Conservation (phyloP, 1,284 basidiomycete genomes). For the Leccinum pachyderme region DNA sequence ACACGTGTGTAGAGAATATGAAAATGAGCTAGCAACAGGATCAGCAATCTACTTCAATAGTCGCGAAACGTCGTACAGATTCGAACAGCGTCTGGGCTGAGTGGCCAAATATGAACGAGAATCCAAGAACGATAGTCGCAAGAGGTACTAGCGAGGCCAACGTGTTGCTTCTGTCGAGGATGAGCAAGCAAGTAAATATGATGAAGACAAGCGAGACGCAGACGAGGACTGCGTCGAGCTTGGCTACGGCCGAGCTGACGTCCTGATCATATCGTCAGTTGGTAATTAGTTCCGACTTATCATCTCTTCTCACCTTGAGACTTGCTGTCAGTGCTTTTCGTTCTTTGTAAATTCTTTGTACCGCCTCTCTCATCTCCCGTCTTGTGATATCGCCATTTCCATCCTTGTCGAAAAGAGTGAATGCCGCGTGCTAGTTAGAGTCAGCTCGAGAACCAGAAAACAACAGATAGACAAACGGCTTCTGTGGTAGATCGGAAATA, state of each 20-base stretch:
- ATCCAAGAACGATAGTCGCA: conserved; percentile 76
- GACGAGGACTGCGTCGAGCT: conserved; percentile 73
- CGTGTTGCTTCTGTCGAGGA: conserved; percentile 72
- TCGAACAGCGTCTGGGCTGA: conserved; percentile 82
- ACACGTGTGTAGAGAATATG: conserved; percentile 81
- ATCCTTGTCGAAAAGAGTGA: conserved; percentile 79
- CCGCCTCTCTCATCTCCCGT: conserved; percentile 82
- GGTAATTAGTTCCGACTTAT: not conserved
- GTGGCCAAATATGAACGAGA: conserved; percentile 81
- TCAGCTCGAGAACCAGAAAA: conserved; percentile 3
- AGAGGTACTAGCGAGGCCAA: conserved; percentile 79
- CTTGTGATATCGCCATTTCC: conserved; percentile 81
- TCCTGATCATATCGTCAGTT: conserved; percentile 42
- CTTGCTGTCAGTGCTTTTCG: conserved; percentile 70
- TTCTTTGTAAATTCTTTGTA: conserved; percentile 80
- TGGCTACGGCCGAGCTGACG: conserved; percentile 68
- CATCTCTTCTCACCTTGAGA: conserved; percentile 51
- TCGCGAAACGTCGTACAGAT: conserved; percentile 47
- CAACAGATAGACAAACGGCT: conserved; percentile 48
- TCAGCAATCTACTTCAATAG: not conserved
- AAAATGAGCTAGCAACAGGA: conserved; percentile 58
- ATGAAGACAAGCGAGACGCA: conserved; percentile 58
- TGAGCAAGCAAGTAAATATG: conserved; percentile 74
- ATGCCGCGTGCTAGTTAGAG: conserved; percentile 59
- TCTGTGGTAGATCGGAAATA: conserved; percentile 74